Conservation (phyloP, 2,329 filamentous ascomycete genomes). For the Verticillium albo-atrum region DNA sequence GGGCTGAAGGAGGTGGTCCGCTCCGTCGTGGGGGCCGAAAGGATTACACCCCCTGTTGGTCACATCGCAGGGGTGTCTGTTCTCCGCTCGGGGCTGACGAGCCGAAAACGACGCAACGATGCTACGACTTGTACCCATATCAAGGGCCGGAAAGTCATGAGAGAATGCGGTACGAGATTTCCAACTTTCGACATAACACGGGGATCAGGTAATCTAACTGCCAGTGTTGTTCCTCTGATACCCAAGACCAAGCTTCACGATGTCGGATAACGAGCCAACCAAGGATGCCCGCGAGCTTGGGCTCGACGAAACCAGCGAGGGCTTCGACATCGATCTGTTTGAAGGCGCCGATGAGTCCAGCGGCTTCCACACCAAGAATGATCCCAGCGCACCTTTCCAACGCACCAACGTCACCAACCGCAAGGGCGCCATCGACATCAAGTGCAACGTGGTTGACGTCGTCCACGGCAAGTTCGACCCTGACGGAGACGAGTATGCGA, state of each 20-base stretch:
- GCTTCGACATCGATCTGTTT: conserved; percentile 2
- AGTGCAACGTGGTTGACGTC: conserved; percentile 18
- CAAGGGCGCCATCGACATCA: conserved; percentile 18
- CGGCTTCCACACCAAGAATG: conserved; percentile 17
- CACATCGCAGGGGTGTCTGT: background rate
- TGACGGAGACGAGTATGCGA: conserved; percentile 14
- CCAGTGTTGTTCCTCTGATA: background rate
- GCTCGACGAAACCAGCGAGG: background rate
- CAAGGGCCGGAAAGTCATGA: background rate
- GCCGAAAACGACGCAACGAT: background rate
- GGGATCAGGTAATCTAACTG: background rate
- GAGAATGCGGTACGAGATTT: background rate
- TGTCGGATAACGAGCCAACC: background rate
- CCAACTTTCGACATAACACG: background rate
- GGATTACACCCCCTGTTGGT: background rate
- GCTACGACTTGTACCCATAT: background rate
- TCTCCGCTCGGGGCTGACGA: background rate
- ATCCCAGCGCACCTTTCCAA: conserved; percentile 16
- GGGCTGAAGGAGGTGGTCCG: background rate
- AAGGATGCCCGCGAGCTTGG: conserved; percentile 1
- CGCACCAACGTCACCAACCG: conserved; percentile 15
- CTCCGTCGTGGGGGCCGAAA: background rate
- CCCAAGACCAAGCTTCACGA: background rate
- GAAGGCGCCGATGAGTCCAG: conserved; percentile 6
- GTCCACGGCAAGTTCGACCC: conserved; percentile 17